A percentile compares a stretch with the other conserved stretches of the same genome.
Evolutionary conservation across 2,329 filamentous ascomycete species (phyloP).

Genomic region (Neofusicoccum sp.): DNA sequence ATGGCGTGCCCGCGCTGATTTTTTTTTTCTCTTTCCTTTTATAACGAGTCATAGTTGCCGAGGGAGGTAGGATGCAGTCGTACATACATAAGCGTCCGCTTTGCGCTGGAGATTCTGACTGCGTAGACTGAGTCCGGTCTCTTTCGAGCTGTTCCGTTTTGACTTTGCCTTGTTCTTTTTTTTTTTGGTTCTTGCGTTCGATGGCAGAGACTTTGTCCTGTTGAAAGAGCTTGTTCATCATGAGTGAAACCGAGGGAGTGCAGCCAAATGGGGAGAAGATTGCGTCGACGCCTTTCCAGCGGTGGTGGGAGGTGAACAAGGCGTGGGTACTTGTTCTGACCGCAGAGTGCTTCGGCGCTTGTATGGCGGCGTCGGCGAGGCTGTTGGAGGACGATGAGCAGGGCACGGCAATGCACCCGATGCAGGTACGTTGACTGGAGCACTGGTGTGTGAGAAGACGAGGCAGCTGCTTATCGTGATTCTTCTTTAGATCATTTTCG

Average conservation of each 20-base stretch:
- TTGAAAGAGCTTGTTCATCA: background rate
- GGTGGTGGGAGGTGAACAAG: slow-evolving; percentile 13
- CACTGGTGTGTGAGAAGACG: background rate
- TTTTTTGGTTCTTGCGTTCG: background rate
- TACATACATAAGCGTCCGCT: background rate
- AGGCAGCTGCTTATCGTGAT: background rate
- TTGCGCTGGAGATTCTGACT: too few relatives aligned
- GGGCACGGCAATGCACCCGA: slow-evolving; percentile 10
- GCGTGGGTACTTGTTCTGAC: slow-evolving; percentile 12
- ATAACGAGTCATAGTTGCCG: slow-evolving; percentile 2
- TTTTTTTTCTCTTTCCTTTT: background rate
- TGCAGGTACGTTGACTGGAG: background rate
- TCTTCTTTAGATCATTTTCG: slow-evolving; percentile 63
- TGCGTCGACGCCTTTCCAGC: background rate
- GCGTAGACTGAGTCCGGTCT: too few relatives aligned
- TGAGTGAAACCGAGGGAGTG: background rate
- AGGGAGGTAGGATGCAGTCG: background rate
- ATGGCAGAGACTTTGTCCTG: background rate
- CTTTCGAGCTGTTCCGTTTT: background rate
- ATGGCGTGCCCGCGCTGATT: too few relatives aligned
- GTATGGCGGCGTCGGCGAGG: slow-evolving; percentile 12
- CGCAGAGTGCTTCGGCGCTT: slow-evolving; percentile 13
- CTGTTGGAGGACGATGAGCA: slow-evolving; percentile 13
- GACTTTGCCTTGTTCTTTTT: background rate
- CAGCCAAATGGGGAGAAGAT: background rate